Evolutionary conservation across 805 yeast species (phyloP).

Genomic region (Yamadazyma akitaensis): DNA sequence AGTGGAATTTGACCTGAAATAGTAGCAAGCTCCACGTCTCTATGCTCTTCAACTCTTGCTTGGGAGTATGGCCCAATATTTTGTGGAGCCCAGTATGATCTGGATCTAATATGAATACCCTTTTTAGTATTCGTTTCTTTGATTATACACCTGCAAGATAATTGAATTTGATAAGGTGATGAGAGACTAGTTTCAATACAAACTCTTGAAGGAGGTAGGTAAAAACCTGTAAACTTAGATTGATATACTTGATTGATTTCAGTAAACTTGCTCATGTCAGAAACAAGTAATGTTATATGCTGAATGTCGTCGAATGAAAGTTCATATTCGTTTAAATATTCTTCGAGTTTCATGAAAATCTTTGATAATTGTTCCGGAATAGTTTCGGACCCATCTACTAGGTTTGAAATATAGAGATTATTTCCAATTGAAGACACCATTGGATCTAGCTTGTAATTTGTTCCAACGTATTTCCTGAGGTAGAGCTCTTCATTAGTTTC

Average conservation of each 20-base stretch:
- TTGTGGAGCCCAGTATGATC: conserved; percentile 98
- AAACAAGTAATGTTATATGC: conserved; percentile 56
- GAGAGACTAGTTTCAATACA: conserved; percentile 67
- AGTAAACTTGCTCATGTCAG: conserved; percentile 63
- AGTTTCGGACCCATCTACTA: conserved; percentile 19
- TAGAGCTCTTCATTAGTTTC: background rate
- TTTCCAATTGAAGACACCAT: conserved; percentile 4
- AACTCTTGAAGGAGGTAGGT: conserved; percentile 82
- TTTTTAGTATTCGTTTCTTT: conserved; percentile 35
- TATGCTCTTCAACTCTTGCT: conserved; percentile 48
- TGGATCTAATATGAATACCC: conserved; percentile 88
- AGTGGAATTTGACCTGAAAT: conserved; percentile 92
- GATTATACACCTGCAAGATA: conserved; percentile 56
- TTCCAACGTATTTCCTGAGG: conserved; percentile 8
- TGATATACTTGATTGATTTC: conserved; percentile 61
- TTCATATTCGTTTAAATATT: conserved; percentile 25
- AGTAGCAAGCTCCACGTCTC: conserved; percentile 45
- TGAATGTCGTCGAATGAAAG: conserved; percentile 48
- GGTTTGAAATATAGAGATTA: conserved; percentile 25
- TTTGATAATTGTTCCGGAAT: conserved; percentile 43
- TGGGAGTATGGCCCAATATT: conserved; percentile 98
- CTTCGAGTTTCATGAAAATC: conserved; percentile 45
- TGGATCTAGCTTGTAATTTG: background rate
- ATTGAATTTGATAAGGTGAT: conserved; percentile 34
- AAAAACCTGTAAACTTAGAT: conserved; percentile 49